Percentiles rank a stretch among this genome's conserved stretches.
Evolutionary conservation across 2,329 filamentous ascomycete genomes (phyloP).

Genomic region (Dactylellina drechsleri): DNA sequence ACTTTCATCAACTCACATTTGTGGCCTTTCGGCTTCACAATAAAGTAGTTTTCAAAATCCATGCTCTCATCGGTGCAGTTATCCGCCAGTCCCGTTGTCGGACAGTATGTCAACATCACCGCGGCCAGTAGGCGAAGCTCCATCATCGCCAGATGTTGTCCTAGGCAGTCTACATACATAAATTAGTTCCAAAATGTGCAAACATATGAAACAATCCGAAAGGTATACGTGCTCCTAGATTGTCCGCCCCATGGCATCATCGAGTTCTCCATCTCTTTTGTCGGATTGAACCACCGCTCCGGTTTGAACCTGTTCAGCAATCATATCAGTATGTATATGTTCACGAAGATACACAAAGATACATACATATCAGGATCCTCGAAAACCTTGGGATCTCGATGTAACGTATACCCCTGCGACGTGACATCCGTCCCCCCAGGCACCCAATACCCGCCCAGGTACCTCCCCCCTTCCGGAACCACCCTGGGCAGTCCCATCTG

Average conservation of each 20-base stretch:
- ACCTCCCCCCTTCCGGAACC: constrained; percentile 23
- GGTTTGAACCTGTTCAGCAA: constrained; percentile 32
- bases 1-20: constrained; percentile 28
- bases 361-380: constrained; percentile 25
- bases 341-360: neutral
- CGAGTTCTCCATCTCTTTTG: constrained; percentile 29
- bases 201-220: constrained; percentile 1
- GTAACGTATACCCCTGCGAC: constrained; percentile 26
- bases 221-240: constrained; percentile 25
- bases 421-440: constrained; percentile 27
- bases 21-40: constrained; percentile 28
- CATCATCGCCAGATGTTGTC: constrained; percentile 34
- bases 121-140: constrained; percentile 29
- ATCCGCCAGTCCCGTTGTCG: constrained; percentile 15
- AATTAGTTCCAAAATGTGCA: neutral
- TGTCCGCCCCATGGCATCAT: constrained; percentile 15
- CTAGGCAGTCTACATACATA: constrained; percentile 16
- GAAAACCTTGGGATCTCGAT: constrained; percentile 31
- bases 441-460: constrained; percentile 27
- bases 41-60: constrained; percentile 43
- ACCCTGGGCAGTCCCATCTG: constrained; percentile 24
- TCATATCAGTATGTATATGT: neutral
- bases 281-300: constrained; percentile 40
- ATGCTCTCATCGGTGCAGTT: constrained; percentile 38
- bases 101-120: constrained; percentile 11